Conservation (phyloP, 163 green algal genomes). For the Scenedesmus sp. region DNA sequence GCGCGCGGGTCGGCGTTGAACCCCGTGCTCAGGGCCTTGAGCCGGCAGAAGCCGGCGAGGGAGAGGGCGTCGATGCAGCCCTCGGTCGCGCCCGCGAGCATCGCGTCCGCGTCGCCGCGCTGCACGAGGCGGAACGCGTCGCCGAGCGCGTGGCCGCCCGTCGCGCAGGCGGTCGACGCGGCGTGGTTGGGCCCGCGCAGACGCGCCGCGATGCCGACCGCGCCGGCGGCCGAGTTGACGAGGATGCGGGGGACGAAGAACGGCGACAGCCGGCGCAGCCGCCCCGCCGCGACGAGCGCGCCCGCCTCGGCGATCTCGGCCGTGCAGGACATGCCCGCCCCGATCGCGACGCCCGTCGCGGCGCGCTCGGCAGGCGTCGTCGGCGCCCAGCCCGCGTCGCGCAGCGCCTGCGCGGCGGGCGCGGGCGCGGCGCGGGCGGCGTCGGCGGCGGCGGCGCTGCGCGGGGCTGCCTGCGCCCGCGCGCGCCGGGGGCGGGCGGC, state of each 20-base stretch:
- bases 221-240: conserved; percentile 91
- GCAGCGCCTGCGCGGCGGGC: conserved; percentile 52
- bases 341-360: conserved; percentile 85
- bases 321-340: conserved; percentile 90
- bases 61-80: conserved; percentile 89
- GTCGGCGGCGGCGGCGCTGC: not conserved
- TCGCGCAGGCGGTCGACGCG: conserved; percentile 59
- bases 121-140: conserved; percentile 89
- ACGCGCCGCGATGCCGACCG: conserved; percentile 82
- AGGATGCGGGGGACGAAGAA: conserved; percentile 95
- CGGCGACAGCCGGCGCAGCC: conserved; percentile 77
- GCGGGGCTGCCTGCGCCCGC: too few species aligned
- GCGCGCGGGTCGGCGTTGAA: conserved; percentile 60
- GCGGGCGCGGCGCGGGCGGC: not conserved
- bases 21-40: conserved; percentile 82
- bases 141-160: conserved; percentile 81
- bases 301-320: conserved; percentile 82
- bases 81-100: conserved; percentile 89
- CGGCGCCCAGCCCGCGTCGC: conserved; percentile 70
- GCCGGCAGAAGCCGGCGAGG: conserved; percentile 82
- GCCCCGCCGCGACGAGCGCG: conserved; percentile 55
- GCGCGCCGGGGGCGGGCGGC: conserved; percentile 7
- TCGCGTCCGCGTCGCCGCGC: conserved; percentile 85
- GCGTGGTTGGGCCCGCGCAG: conserved; percentile 85
- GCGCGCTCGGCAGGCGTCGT: conserved; percentile 27